Conservation (phyloP, 352 stramenopile genomes). For the Globisporangium splendens region DNA sequence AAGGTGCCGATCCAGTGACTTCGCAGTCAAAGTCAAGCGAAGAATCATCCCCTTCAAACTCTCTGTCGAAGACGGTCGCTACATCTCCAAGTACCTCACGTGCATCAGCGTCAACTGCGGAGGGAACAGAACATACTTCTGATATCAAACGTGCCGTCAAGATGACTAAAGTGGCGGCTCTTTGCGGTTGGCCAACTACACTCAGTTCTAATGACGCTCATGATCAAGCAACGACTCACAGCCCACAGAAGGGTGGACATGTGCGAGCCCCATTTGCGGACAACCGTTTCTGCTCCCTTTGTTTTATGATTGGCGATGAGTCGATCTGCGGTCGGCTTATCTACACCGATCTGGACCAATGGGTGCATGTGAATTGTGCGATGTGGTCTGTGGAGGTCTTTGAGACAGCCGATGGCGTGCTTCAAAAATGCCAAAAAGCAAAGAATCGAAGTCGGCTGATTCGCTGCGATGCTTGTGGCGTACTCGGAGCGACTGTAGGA, state of each 20-base stretch:
- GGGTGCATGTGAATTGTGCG: slow-evolving; percentile 91
- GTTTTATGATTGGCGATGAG: slow-evolving; percentile 79
- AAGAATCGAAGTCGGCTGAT: slow-evolving; percentile 84
- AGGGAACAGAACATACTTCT: background rate
- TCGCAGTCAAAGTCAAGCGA: background rate
- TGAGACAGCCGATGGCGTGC: slow-evolving; percentile 62
- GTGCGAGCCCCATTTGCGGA: slow-evolving; percentile 37
- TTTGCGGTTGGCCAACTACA: slow-evolving; percentile 37
- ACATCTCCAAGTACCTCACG: background rate
- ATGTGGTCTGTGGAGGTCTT: slow-evolving; percentile 93
- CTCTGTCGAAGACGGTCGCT: background rate
- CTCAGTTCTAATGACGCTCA: background rate
- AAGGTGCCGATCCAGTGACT: background rate
- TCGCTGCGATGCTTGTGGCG: slow-evolving; percentile 89
- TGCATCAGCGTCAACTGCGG: background rate
- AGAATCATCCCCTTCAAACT: background rate
- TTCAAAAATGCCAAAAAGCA: slow-evolving; percentile 88
- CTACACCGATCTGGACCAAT: slow-evolving; percentile 80
- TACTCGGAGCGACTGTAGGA: slow-evolving; percentile 89
- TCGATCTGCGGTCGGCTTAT: slow-evolving; percentile 71
- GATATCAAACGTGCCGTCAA: slow-evolving; percentile 5
- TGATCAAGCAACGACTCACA: background rate
- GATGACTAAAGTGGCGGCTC: slow-evolving; percentile 38
- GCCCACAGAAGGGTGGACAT: background rate
- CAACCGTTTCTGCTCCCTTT: slow-evolving; percentile 73